Base-by-base conservation (phyloP, 2,329 filamentous ascomycete genomes). In the Diaporthe vexans region DNA sequence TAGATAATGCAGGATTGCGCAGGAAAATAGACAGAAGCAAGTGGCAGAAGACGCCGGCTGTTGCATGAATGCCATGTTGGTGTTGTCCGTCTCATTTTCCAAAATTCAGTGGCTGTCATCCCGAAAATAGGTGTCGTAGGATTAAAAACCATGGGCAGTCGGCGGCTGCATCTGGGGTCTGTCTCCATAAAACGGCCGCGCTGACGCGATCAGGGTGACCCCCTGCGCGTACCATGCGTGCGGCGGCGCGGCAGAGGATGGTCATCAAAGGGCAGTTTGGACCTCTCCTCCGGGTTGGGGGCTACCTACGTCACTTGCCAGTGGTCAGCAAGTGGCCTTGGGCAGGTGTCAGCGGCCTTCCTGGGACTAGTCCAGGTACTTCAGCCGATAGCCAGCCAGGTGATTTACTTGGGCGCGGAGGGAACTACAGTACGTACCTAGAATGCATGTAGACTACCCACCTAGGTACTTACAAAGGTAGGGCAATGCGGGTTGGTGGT, bases 41-140 rank as follows among this genome's bases (percentile, higher is more conserved):
- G 24, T n/a, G 35, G 57, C 69, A 72, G 37, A 40, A 17, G 63
- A 40, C 48, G 33, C 48, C 33, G 26, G 48, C 15, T n/a, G n/a
- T 54, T 54, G 63, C 63, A 68, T 54, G 48, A 68, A n/a, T 54
- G 48, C 46, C 21, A 24, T 67, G 24, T 26, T 19, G 48, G 19
- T 54, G 52, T 29, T 67, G 61, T 21, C 72, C 40, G 29, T 21
- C 57, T 48, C 35, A 6, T 37, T 46, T 29, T 61, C 40, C 21
- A 54, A 72, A 63, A 72, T 54, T 3, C 54, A n/a, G 61, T 74
- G 73, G 73, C 73, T 74, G 70, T 43, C 46, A 51, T 54, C 69
- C 63, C 33, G 58, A 71, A 71, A 74, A 74, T 74, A 74, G 73
- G 43, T 54, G 26, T 52, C n/a, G 58, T 43, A 72, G 56, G 73